A percentile compares a stretch with the other conserved stretches of the same genome.
Conservation (phyloP, 2,329 filamentous ascomycete species). For the Penicillium sp. region DNA sequence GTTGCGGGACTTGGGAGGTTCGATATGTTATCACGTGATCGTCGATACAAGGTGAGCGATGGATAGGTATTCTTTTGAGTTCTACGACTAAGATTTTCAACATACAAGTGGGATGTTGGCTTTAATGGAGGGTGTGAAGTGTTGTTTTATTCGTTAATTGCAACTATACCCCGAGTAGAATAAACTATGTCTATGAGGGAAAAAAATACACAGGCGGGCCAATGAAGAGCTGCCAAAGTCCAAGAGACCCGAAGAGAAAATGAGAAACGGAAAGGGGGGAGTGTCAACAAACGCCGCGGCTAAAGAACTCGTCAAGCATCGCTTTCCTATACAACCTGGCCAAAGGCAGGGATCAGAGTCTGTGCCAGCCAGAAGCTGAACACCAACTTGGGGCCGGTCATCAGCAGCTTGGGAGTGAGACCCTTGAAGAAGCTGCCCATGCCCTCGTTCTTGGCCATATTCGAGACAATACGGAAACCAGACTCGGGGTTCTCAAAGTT, state of each 20-base stretch:
- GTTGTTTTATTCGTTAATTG: constrained; percentile 3
- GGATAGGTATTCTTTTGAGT: too few relatives aligned
- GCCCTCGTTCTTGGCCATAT: constrained; percentile 91
- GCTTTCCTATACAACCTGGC: constrained; percentile 54
- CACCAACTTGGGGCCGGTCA: constrained; percentile 98
- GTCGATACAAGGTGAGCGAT: too few relatives aligned
- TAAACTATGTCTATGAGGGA: constrained; percentile 18
- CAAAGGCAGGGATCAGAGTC: constrained; percentile 93
- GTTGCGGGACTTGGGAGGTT: not conserved
- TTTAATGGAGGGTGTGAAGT: not conserved
- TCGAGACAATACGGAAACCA: constrained; percentile 83
- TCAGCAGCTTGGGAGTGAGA: constrained; percentile 90
- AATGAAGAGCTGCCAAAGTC: constrained; percentile 6
- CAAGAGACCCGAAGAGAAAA: constrained; percentile 9
- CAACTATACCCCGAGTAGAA: constrained; percentile 9
- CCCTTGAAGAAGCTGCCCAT: constrained; percentile 93
- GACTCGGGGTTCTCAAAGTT: constrained; percentile 98
- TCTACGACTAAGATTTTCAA: not conserved
- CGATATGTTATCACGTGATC: not conserved
- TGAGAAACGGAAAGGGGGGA: constrained; percentile 11
- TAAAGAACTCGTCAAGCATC: constrained; percentile 16
- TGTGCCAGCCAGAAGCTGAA: constrained; percentile 99
- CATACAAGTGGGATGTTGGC: not conserved
- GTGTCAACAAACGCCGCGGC: constrained; percentile 21
- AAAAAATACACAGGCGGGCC: constrained; percentile 17